Evolutionary conservation across 257 asterid species (phyloP).

Genomic region (Striga asiatica): DNA sequence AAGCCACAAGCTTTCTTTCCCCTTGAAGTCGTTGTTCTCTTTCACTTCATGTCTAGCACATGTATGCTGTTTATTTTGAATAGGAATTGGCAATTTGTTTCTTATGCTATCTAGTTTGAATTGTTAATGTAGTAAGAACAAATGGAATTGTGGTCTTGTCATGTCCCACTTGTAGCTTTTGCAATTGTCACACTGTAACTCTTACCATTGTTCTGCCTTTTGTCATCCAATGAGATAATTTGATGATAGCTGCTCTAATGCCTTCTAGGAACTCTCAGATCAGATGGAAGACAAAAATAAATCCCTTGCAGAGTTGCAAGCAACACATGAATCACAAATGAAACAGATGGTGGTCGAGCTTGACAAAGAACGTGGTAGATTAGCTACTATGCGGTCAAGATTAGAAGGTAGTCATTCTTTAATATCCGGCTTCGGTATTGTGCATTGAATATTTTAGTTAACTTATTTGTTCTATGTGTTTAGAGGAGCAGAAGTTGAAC

Average conservation of each 20-base stretch:
- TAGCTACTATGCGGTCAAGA: constrained; percentile 34
- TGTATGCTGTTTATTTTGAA: not conserved
- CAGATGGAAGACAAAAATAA: constrained; percentile 52
- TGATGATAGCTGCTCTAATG: constrained; percentile 34
- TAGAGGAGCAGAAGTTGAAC: constrained; percentile 84
- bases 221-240: constrained; percentile 20
- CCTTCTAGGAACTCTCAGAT: constrained; percentile 74
- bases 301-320: constrained; percentile 50
- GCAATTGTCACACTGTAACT: not conserved
- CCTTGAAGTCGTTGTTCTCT: not conserved
- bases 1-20: constrained; percentile 9
- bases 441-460: constrained; percentile 23
- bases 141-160: not conserved
- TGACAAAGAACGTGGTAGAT: constrained; percentile 57
- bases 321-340: constrained; percentile 52
- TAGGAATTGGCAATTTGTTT: not conserved
- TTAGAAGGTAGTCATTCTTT: constrained; percentile 51
- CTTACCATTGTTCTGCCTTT: not conserved
- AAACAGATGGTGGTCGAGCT: constrained; percentile 49
- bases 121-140: not conserved
- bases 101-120: constrained; percentile 3
- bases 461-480: constrained; percentile 27
- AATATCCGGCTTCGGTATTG: constrained; percentile 11
- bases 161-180: not conserved
- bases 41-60: not conserved